These are phyloP conservation scores for Exophiala viscosa DNA, from an alignment of 2,329 filamentous ascomycete genomes.

Conservation along the genomic window DNA sequence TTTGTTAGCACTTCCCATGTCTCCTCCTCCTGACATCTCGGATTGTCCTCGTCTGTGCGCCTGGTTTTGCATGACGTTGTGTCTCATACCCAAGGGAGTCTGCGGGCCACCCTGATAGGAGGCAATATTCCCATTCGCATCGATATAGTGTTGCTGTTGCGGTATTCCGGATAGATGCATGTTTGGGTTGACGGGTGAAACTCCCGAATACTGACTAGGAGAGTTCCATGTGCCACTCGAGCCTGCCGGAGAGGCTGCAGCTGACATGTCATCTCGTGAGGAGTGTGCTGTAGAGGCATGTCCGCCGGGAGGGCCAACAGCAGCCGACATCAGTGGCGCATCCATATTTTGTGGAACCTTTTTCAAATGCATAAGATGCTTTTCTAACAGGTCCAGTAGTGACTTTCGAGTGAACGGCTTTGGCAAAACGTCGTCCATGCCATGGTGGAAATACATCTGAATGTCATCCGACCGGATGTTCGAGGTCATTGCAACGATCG, in stretches of 20 bases:
- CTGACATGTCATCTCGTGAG: constrained; percentile 61
- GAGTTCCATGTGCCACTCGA: constrained; percentile 62
- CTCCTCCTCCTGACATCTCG: constrained; percentile 20
- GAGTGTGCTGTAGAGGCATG: constrained; percentile 54
- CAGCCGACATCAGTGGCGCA: constrained; percentile 37
- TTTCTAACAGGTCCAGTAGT: constrained; percentile 79
- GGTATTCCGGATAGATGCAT: constrained; percentile 27
- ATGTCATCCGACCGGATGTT: constrained; percentile 97
- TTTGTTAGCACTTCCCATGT: constrained; percentile 22
- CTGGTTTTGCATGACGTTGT: constrained; percentile 13
- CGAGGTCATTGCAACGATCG: constrained; percentile 97
- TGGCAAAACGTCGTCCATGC: constrained; percentile 95
- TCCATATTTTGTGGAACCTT: constrained; percentile 60
- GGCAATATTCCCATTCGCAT: constrained; percentile 17
- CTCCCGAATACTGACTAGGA: constrained; percentile 55
- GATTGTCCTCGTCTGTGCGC: constrained; percentile 19
- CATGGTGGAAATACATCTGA: constrained; percentile 93
- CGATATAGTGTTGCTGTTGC: constrained; percentile 20
- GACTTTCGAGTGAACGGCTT: constrained; percentile 93
- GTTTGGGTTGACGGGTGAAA: constrained; percentile 53
- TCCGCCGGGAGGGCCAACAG: constrained; percentile 41
- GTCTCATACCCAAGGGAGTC: constrained; percentile 19
- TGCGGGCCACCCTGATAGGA: constrained; percentile 16
- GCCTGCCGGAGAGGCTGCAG: constrained; percentile 58
- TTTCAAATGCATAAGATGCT: constrained; percentile 79